Conservation (phyloP, 1,139 yeast genomes). For the Hanseniaspora gamundiae region DNA sequence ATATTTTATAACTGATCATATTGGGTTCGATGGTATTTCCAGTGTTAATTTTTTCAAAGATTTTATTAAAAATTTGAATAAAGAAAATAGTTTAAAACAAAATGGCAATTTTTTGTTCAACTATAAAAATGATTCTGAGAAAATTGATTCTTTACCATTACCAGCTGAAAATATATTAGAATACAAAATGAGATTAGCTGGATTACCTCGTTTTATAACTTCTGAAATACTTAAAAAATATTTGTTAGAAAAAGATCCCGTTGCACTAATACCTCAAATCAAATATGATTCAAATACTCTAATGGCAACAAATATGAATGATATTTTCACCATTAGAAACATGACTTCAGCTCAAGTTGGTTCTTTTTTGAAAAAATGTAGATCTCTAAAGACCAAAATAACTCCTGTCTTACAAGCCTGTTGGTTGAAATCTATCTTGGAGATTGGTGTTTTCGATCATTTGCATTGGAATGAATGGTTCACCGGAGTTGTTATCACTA, state of each 20-base stretch:
- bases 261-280: background rate
- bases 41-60: slow-evolving; percentile 16
- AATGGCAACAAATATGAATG: background rate
- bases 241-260: slow-evolving; percentile 5
- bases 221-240: slow-evolving; percentile 9
- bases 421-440: slow-evolving; percentile 13
- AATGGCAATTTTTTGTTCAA: slow-evolving; percentile 8
- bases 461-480: slow-evolving; percentile 13
- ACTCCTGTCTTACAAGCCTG: slow-evolving; percentile 20
- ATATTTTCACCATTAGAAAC: background rate
- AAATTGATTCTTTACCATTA: slow-evolving; percentile 10
- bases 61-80: slow-evolving; percentile 9
- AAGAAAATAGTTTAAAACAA: background rate
- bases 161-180: slow-evolving; percentile 17
- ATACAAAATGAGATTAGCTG: slow-evolving; percentile 10
- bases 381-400: slow-evolving; percentile 11
- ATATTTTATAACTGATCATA: slow-evolving; percentile 17
- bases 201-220: slow-evolving; percentile 10
- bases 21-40: slow-evolving; percentile 16
- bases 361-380: background rate
- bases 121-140: slow-evolving; percentile 10
- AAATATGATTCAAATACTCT: background rate
- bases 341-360: background rate
- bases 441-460: slow-evolving; percentile 11
- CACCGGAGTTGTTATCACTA: slow-evolving; percentile 16